These are phyloP conservation scores for Suillus sp. DNA, from an alignment of 768 basidiomycete genomes.

Conservation along the genomic window DNA sequence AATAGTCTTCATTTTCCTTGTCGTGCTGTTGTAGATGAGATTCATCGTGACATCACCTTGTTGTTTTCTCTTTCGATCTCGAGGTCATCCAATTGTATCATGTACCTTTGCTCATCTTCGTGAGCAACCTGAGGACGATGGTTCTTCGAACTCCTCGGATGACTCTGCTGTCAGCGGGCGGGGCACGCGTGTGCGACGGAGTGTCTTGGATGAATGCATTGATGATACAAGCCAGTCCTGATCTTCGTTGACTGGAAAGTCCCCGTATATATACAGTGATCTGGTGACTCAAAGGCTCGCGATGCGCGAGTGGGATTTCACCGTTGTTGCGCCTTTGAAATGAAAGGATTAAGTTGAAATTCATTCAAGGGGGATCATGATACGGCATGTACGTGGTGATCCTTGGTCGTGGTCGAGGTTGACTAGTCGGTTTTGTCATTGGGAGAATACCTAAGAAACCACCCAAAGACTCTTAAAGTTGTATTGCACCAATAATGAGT, in stretches of 20 bases:
- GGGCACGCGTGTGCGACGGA: slow-evolving; percentile 8
- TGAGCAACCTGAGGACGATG: slow-evolving; percentile 17
- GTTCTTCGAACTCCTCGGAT: slow-evolving; percentile 10
- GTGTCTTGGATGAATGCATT: background rate
- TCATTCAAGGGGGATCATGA: background rate
- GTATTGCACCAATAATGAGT: background rate
- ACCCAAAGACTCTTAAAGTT: background rate
- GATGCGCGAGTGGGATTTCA: background rate
- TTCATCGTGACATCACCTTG: slow-evolving; percentile 10
- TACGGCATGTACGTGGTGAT: background rate
- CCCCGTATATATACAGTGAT: background rate
- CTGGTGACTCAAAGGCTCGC: slow-evolving; percentile 13
- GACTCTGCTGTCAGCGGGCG: slow-evolving; percentile 17
- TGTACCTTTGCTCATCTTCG: slow-evolving; percentile 14
- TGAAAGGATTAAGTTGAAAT: background rate
- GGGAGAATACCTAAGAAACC: background rate
- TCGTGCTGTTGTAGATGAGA: slow-evolving; percentile 10
- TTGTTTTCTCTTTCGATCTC: slow-evolving; percentile 12
- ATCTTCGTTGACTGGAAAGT: background rate
- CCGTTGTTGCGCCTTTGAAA: background rate
- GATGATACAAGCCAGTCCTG: background rate
- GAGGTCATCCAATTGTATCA: slow-evolving; percentile 12
- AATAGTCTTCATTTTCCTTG: slow-evolving; percentile 16
- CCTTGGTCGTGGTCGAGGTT: background rate
- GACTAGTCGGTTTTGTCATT: background rate